A percentile compares a stretch with the other conserved stretches of the same genome.
Conservation (phyloP, 2,329 filamentous ascomycete genomes). For the Paraphaeosphaeria minitans region DNA sequence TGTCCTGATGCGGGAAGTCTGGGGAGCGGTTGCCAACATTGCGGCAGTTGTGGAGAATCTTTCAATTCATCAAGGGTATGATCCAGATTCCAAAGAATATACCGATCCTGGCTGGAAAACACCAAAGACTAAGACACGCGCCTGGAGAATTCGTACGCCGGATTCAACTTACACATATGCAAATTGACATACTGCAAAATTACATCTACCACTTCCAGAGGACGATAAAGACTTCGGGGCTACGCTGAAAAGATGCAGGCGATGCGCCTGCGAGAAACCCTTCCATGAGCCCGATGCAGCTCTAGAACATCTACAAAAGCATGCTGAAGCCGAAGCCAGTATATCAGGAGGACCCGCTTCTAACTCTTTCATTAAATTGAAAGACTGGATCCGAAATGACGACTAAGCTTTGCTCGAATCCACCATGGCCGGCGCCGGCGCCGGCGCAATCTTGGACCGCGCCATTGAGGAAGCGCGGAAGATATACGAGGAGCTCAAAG, state of each 20-base stretch:
- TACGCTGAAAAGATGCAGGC: constrained; percentile 23
- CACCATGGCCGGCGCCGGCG: constrained; percentile 19
- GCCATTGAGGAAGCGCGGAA: constrained; percentile 16
- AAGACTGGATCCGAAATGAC: constrained; percentile 30
- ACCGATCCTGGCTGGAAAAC: constrained; percentile 15
- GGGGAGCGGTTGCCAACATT: constrained; percentile 33
- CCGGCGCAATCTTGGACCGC: constrained; percentile 22
- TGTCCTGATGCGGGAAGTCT: constrained; percentile 31
- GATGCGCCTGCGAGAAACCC: constrained; percentile 17
- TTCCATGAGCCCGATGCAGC: constrained; percentile 26
- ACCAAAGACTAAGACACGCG: constrained; percentile 7
- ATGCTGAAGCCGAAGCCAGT: constrained; percentile 11
- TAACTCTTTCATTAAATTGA: constrained; percentile 5
- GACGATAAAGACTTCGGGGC: constrained; percentile 17
- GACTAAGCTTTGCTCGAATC: constrained; percentile 29
- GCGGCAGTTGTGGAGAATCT: constrained; percentile 6
- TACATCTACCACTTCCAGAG: constrained; percentile 16
- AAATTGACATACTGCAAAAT: not conserved
- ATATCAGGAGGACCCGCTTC: not conserved
- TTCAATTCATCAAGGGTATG: constrained; percentile 8
- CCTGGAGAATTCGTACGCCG: constrained; percentile 28
- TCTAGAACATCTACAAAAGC: constrained; percentile 28
- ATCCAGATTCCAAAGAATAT: constrained; percentile 14
- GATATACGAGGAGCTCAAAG: constrained; percentile 21
- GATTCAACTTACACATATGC: constrained; percentile 1